Conservation (phyloP, 164 flowering plant species). For the Akebia trifoliata region DNA sequence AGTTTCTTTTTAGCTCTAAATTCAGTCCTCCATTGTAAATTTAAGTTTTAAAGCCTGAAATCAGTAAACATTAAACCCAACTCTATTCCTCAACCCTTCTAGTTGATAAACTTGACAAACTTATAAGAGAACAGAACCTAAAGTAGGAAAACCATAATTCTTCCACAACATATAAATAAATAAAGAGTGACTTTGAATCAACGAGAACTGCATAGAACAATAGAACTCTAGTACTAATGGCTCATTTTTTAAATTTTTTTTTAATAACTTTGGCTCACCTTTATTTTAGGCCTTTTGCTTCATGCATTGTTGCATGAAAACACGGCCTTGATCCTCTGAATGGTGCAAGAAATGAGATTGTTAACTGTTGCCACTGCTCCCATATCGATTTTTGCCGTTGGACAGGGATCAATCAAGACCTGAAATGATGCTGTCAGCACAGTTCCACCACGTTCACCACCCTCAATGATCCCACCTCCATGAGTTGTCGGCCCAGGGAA, state of each 20-base stretch:
- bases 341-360: conserved; percentile 80
- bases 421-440: conserved; percentile 85
- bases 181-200: no score
- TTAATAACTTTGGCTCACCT: conserved; percentile 11
- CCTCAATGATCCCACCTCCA: conserved; percentile 31
- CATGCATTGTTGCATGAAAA: conserved; percentile 42
- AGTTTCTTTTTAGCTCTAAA: no score
- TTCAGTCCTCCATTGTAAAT: no score
- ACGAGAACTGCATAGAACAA: neutral
- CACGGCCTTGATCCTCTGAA: conserved; percentile 72
- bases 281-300: neutral
- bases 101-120: no score
- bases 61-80: no score
- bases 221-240: neutral
- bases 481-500: conserved; percentile 49
- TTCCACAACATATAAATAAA: no score
- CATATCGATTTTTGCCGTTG: conserved; percentile 75
- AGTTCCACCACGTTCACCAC: conserved; percentile 65
- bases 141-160: no score
- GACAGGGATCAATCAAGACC: conserved; percentile 76
- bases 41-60: no score
- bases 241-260: no score
- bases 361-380: conserved; percentile 89
- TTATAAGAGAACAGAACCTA: no score
- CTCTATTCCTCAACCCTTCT: no score